Evolutionary conservation across 1,139 yeast species (phyloP), one percentile per base, ranked within the genome.

Genomic region (Magnusiomyces tetraspermus): DNA sequence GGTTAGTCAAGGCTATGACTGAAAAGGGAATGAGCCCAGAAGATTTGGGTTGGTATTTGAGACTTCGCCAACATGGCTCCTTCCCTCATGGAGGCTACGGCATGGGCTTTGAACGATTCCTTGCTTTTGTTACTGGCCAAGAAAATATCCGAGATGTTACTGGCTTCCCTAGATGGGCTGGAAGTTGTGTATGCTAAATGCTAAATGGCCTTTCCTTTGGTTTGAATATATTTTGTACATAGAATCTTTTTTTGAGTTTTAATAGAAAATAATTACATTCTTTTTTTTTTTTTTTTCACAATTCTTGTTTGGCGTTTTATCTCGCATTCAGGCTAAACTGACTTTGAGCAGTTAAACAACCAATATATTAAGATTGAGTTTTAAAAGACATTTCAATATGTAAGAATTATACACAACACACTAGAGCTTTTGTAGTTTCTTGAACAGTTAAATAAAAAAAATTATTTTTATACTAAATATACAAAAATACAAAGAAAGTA

Each of bases 81-180:
- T 83, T 83, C 37, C 96, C 97, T 0, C 97, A 90, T 65, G 98
- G 98, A 46, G 99, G 99, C 0, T 94, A 85, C 68, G 99, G 99
- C 0, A 74, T 94, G 74, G 99, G 99, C 0, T 82, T 90, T 61
- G 98, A 94, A 66, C 73, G 99, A 56, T 69, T 92, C 43, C 68
- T 94, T 19, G 80, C 85, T 47, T 90, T 83, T 61, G 71, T 88
- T 52, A 73, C 80, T 6, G 92, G 84, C 2, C 68, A 75, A 33
- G 95, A 86, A 46, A 88, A 86, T 63, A 78, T 94, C 47, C 77
- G 86, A 61, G 99, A 94, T 61, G 85, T 87, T 2, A 81, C 87
- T 38, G 87, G 96, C 1, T 90, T 92, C 66, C 92, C 96, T 2
- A 71, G 88, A 60, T 72, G 79, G 62, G 73, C 71, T 8, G 68